A percentile compares a stretch with the other conserved stretches of the same genome.
These are phyloP conservation scores for Hypoxylon sp. DNA, from an alignment of 2,329 filamentous ascomycete species.

Conservation along the genomic window DNA sequence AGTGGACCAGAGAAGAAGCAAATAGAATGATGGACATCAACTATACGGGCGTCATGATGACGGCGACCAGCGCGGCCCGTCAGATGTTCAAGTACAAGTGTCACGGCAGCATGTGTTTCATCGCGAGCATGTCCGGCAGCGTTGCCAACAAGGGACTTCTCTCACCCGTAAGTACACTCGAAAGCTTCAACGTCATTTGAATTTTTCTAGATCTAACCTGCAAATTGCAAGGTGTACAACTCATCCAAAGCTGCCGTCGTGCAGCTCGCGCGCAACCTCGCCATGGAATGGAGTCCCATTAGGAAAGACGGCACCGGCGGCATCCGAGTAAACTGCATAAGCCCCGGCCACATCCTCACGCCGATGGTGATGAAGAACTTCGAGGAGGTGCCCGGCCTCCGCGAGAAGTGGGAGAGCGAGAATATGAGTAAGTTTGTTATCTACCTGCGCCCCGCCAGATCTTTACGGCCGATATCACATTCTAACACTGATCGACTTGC, in stretches of 20 bases:
- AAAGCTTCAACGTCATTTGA: not conserved
- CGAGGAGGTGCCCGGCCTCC: constrained; percentile 71
- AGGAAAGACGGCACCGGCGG: constrained; percentile 58
- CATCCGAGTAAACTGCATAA: constrained; percentile 77
- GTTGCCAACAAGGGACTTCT: constrained; percentile 70
- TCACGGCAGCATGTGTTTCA: constrained; percentile 67
- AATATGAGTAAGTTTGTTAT: constrained; percentile 70
- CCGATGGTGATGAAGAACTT: constrained; percentile 80
- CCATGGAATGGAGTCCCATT: constrained; percentile 70
- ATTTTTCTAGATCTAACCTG: not conserved
- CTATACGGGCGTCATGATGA: constrained; percentile 76
- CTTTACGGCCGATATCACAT: not conserved
- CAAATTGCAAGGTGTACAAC: constrained; percentile 66
- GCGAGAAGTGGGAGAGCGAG: constrained; percentile 73
- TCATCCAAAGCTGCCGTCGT: constrained; percentile 74
- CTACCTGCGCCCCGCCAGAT: too few species aligned
- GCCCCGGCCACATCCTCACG: constrained; percentile 75
- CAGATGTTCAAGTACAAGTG: constrained; percentile 67
- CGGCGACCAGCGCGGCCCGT: constrained; percentile 76
- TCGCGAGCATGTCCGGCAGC: constrained; percentile 67
- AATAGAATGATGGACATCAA: constrained; percentile 76
- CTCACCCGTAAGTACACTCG: constrained; percentile 58
- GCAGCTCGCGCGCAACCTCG: constrained; percentile 71
- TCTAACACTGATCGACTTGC: constrained; percentile 5
- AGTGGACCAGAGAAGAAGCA: constrained; percentile 69